A percentile compares a stretch with the other conserved stretches of the same genome.
Conservation (phyloP, 306 rosid species). For the Rosa multiflora region DNA sequence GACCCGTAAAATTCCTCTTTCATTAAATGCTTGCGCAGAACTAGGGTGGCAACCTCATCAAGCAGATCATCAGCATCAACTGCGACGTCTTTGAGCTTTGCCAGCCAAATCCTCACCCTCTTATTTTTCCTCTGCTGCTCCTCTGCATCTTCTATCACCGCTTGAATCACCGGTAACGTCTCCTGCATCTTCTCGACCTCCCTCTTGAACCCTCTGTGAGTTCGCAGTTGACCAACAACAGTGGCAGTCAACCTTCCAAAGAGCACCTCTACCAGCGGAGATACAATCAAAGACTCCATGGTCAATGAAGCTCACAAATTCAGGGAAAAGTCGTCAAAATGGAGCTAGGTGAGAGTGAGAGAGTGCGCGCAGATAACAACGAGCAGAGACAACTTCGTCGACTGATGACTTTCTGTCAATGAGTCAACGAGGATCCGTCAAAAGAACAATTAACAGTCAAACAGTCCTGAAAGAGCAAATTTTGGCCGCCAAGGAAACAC, state of each 20-base stretch:
- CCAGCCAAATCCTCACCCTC: conserved; percentile 8
- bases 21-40: not conserved
- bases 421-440: too few relatives aligned
- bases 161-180: conserved; percentile 13
- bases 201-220: not conserved
- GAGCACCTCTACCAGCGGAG: conserved; percentile 23
- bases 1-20: not conserved
- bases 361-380: too few relatives aligned
- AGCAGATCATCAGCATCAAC: conserved; percentile 20
- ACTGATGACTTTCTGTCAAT: too few relatives aligned
- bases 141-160: conserved; percentile 30
- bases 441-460: too few relatives aligned
- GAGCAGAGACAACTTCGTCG: too few relatives aligned
- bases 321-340: too few relatives aligned
- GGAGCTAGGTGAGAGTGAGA: too few relatives aligned
- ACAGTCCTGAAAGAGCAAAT: too few relatives aligned
- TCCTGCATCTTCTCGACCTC: conserved; percentile 10
- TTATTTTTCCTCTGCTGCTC: conserved; percentile 12
- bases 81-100: conserved; percentile 12
- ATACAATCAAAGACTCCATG: conserved; percentile 15
- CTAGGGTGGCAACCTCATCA: conserved; percentile 15
- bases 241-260: conserved; percentile 11
- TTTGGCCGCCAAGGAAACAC: too few relatives aligned
- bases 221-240: not conserved
- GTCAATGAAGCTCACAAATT: too few relatives aligned